Base-by-base conservation (phyloP, 768 basidiomycete genomes). In the Amyloporia xantha region DNA sequence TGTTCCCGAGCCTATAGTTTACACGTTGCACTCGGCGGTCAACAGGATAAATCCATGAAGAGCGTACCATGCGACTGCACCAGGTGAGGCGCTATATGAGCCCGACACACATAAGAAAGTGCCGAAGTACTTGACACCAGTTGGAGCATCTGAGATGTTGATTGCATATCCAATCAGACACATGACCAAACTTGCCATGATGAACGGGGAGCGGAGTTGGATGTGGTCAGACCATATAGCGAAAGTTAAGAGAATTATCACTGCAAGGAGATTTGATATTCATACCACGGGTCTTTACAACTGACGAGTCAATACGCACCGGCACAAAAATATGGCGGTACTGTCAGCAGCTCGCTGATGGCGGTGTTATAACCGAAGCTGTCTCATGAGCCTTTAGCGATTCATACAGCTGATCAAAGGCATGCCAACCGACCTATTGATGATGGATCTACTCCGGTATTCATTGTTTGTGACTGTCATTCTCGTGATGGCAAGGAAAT, bases 81-180 rank as follows among this genome's bases (percentile, higher is more conserved):
- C 82, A 11, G 86, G 82, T 53, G 81, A 72, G 0, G 71, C 67
- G 1, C 78, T 71, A 52, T 82, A 86, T 33, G 72, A 71, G n/a
- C 86, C 86, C 0, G 71, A 69, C 5, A 86, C 82, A 21, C 75
- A 72, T 48, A 86, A 75, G 70, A 82, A 88, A 0, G 78, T 84
- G 1, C 83, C 85, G 54, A 85, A 82, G 61, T 86, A 87, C 63
- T 86, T 86, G 25, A 68, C 78, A 0, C 81, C 78, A 39, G 60
- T 58, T 0, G 75, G 55, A 0, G 65, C 76, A 11, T 72, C 58
- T 0, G 81, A 78, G 44, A 86, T 79, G 57, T 84, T 81, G 62
- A 86, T 83, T 0, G 71, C 49, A 57, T 79, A 86, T 0, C 84
- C 84, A 24, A 82, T 68, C 28, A 81, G 60, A 44, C 71, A 73